Evolutionary conservation across 1,284 basidiomycete species (phyloP).

Genomic region (Fistulinella cinereoalba): DNA sequence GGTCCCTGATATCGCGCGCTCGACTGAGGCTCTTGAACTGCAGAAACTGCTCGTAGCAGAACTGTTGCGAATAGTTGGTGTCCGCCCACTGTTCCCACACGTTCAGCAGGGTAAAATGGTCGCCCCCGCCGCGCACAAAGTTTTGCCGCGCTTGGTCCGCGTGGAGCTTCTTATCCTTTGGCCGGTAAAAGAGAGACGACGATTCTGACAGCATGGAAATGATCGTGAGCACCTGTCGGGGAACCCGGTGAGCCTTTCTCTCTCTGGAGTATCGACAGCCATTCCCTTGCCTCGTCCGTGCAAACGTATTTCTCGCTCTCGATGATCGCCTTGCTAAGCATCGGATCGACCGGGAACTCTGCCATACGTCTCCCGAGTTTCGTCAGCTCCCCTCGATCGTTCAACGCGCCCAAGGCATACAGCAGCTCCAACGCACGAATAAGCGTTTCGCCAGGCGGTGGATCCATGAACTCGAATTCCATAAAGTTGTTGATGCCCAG

Average conservation of each 20-base stretch:
- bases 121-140: conserved; percentile 93
- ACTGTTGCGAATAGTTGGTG: conserved; percentile 91
- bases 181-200: conserved; percentile 91
- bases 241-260: neutral
- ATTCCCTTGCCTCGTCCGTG: conserved; percentile 80
- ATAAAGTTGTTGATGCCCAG: conserved; percentile 97
- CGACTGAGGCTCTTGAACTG: conserved; percentile 95
- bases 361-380: conserved; percentile 97
- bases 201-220: conserved; percentile 98
- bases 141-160: conserved; percentile 97
- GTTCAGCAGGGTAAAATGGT: conserved; percentile 96
- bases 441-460: conserved; percentile 97
- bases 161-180: conserved; percentile 95
- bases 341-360: conserved; percentile 98
- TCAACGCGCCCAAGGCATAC: conserved; percentile 94
- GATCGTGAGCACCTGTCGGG: conserved; percentile 83
- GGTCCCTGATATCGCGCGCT: conserved; percentile 95
- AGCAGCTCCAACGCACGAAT: conserved; percentile 92
- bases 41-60: conserved; percentile 95
- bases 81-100: conserved; percentile 99
- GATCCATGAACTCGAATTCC: conserved; percentile 99
- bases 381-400: conserved; percentile 94
- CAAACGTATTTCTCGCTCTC: conserved; percentile 93
- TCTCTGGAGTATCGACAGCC: neutral
- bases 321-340: conserved; percentile 95